Percentiles rank a stretch among this genome's conserved stretches.
phyloP scores from a whole-genome alignment of 208 protist species.

The Leishmania braziliensis region DNA sequence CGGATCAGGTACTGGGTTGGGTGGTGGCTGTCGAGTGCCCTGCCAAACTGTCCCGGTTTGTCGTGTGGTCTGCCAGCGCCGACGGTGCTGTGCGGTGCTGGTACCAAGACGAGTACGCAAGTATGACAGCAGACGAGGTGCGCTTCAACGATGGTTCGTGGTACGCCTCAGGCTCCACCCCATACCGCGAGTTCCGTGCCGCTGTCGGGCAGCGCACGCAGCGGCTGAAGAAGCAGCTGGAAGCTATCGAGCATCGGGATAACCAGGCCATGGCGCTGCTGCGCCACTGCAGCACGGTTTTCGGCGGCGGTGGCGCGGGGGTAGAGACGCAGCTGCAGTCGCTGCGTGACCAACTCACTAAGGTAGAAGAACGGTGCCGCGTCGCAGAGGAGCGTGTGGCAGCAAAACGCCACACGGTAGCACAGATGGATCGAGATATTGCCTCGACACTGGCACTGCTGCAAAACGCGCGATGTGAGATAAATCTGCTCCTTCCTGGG shows the following conservation, averaged over 20 bases:
- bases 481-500: constrained; percentile 44
- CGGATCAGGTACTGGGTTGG: constrained; percentile 54
- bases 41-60: constrained; percentile 69
- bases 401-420: constrained; percentile 33
- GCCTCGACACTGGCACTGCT: constrained; percentile 45
- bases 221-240: constrained; percentile 54
- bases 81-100: constrained; percentile 79
- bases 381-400: constrained; percentile 35
- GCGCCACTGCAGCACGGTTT: constrained; percentile 47
- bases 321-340: constrained; percentile 40
- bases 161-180: constrained; percentile 74
- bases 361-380: constrained; percentile 39
- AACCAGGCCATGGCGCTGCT: constrained; percentile 45
- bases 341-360: constrained; percentile 48
- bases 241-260: constrained; percentile 33
- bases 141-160: constrained; percentile 72
- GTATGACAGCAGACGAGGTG: constrained; percentile 59
- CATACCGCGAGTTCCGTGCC: constrained; percentile 78
- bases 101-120: constrained; percentile 85
- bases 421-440: constrained; percentile 60
- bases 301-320: constrained; percentile 32
- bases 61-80: constrained; percentile 79
- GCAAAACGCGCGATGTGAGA: constrained; percentile 46
- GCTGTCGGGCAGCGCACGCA: constrained; percentile 48
- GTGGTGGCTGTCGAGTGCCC: constrained; percentile 55